These are phyloP conservation scores for Magnusiomyces magnusii DNA, from an alignment of 1,139 yeast species.

Conservation along the genomic window DNA sequence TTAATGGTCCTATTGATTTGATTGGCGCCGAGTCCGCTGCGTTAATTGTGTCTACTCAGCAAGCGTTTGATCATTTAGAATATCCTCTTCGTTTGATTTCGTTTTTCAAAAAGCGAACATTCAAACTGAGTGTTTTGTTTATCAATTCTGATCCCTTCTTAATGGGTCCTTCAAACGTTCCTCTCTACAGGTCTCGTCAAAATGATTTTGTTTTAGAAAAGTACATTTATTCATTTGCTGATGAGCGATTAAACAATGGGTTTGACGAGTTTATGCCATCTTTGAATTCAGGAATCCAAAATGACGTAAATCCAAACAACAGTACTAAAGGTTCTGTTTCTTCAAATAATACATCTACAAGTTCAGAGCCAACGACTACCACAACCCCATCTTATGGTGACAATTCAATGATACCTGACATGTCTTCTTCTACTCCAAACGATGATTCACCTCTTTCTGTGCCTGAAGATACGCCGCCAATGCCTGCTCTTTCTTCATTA, in stretches of 20 bases:
- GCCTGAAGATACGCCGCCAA: not conserved
- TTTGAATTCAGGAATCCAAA: constrained; percentile 5
- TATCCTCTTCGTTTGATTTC: constrained; percentile 32
- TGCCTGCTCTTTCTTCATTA: constrained; percentile 10
- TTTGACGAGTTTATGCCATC: constrained; percentile 8
- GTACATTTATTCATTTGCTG: constrained; percentile 22
- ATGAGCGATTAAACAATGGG: not conserved
- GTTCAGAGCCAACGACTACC: too few relatives aligned
- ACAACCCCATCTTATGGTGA: too few relatives aligned
- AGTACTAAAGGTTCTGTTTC: too few relatives aligned
- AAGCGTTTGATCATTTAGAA: constrained; percentile 21
- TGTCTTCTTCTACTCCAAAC: not conserved
- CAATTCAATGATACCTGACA: too few relatives aligned
- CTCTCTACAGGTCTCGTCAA: constrained; percentile 19
- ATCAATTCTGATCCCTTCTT: constrained; percentile 30
- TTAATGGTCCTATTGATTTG: constrained; percentile 32
- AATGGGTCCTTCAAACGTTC: constrained; percentile 22
- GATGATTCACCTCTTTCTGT: too few relatives aligned
- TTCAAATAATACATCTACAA: too few relatives aligned
- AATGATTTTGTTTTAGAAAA: constrained; percentile 19
- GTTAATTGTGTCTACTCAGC: constrained; percentile 2
- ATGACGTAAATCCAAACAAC: too few relatives aligned
- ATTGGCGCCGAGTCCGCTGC: constrained; percentile 13
- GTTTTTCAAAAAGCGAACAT: constrained; percentile 32
- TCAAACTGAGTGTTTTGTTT: constrained; percentile 27